Base-by-base conservation (phyloP, 192 early-diverging fungal species). In the Coemansia sp. region DNA sequence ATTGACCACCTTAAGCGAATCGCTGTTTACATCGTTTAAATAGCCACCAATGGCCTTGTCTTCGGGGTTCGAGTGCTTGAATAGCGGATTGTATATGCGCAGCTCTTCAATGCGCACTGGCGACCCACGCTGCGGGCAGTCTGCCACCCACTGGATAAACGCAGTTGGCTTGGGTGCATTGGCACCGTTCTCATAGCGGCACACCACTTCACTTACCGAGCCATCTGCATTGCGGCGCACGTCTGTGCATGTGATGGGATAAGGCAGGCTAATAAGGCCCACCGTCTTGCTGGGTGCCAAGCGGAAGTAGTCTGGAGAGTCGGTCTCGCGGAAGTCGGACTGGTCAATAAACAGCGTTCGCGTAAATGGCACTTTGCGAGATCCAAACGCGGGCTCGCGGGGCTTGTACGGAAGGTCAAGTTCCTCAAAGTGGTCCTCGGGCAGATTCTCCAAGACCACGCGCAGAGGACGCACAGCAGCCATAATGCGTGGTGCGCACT, bases 131-230 rank as follows among this genome's bases (percentile, higher is more conserved):
- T 84, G 83, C 30, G 84, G 80, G 19, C 88, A 91, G 55, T 96
- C 86, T 36, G 91, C 92, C 20, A 99, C 82, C 97, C 97, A 99
- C 69, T 99, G 97, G 80, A 99, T 97, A 75, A 89, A 98, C 3
- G 97, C 88, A 84, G 96, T 99, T 51, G 97, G 93, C 79, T 91
- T 91, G 51, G 76, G 61, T 19, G 56, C 51, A 59, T 72, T 82
- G 63, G 81, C 81, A 16, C 73, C 82, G 62, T 87, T 85, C 55
- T 95, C 90, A 65, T 93, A 94, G 35, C 80, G 79, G 50, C 89
- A 93, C 37, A 85, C 74, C 26, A 99, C 61, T 69, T 95, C 91
- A 16, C 82, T 70, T 52, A 98, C 78, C 55, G 90, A 87, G 44
- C 97, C 97, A 39, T 81, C 65, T 5, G 77, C 72, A 71, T 92